phyloP scores from a whole-genome alignment of 495 filamentous ascomycete species.

The Xylaria sp. region DNA sequence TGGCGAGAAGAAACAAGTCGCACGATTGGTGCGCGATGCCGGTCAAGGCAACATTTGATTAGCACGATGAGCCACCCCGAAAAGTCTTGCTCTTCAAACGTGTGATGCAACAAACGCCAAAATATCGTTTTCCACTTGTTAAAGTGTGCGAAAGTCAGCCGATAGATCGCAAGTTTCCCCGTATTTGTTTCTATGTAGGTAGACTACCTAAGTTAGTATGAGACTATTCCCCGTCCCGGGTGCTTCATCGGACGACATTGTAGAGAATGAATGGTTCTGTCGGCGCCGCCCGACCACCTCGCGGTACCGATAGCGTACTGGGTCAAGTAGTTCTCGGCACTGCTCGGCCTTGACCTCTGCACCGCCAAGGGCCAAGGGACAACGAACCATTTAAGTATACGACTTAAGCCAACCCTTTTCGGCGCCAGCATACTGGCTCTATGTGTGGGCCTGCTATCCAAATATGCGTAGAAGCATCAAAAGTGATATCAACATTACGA shows the following conservation, averaged over 20 bases:
- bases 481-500: not conserved
- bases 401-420: not conserved
- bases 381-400: not conserved
- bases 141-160: too few relatives aligned
- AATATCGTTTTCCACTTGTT: not conserved
- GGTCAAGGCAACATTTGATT: too few relatives aligned
- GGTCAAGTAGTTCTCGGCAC: not conserved
- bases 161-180: too few relatives aligned
- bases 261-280: not conserved
- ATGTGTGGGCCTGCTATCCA: not conserved
- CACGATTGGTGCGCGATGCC: not conserved
- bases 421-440: not conserved
- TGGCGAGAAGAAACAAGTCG: not conserved
- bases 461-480: not conserved
- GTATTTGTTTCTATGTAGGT: not conserved
- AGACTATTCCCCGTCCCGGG: not conserved
- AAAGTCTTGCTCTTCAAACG: not conserved
- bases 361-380: not conserved
- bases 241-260: not conserved
- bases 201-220: not conserved
- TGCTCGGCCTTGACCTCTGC: not conserved
- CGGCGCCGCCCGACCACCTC: not conserved
- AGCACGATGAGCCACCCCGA: not conserved
- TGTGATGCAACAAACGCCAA: not conserved
- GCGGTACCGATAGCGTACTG: too few relatives aligned